Evolutionary conservation across 345 rosid species (phyloP), one percentile per base, ranked within the genome.

Genomic region (Corchorus olitorius): DNA sequence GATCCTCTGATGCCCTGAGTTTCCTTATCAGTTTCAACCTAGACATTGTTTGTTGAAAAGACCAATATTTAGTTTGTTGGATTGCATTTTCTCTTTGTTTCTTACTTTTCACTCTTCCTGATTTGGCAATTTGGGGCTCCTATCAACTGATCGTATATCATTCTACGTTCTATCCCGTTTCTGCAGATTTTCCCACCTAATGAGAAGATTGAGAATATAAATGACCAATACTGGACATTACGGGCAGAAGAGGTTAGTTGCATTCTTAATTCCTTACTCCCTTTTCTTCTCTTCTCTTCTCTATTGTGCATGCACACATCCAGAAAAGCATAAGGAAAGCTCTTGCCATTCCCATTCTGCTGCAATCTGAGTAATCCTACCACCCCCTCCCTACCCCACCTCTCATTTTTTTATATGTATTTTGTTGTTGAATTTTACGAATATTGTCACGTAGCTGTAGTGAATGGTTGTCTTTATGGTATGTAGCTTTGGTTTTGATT

Each of bases 211-310:
- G 97, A 94, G 85, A 91, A 89, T 74, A 94, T 97, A 77, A 94
- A 92, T 89, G 97, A 97, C 81, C 97, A 92, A 70, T 94, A 90
- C 87, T 94, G 97, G 99, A 94, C 97, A 65, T 77, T 94, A 71
- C 90, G 97, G 71, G 99, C 97, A 73, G 99, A 97, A 86, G 99
- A 97, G 97, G 99, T 87, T 63, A 76, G 79, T 79, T 49, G 4
- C 73, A 7, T 53, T 72, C 64, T 60, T 46, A 63, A 55, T 81
- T 46, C 48, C 48, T 27, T 15, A 10, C 65, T 1, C 33, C 22
- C 53, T 69, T 60, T 81, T 17, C 70, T 1, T 35, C 22, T 15
- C 2, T 8, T 13, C 22, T 3, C 8, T 7, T 35, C 45, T 16
- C 45, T 55, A 1, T 55, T 7, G 7, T 20, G 10, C 17, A 33